phyloP scores from a whole-genome alignment of 345 rosid genomes.

The Garcia nutans region DNA sequence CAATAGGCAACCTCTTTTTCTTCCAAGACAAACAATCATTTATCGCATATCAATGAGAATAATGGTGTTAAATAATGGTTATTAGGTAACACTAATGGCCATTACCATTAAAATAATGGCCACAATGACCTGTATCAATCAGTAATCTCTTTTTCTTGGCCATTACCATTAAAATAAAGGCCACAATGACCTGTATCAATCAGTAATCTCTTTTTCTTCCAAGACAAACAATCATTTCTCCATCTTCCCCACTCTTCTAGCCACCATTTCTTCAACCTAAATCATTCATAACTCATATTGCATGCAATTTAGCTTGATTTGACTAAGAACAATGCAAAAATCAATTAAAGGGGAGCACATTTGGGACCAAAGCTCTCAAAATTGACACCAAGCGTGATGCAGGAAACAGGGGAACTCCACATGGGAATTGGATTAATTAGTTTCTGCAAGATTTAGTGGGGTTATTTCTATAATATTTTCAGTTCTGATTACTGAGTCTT shows the following conservation, averaged over 20 bases:
- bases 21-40: not conserved
- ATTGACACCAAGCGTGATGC: no score
- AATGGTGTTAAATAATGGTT: not conserved
- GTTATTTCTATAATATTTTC: no score
- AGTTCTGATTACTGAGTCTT: no score
- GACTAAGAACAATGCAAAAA: not conserved
- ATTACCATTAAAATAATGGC: not conserved
- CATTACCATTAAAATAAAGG: not conserved
- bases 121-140: not conserved
- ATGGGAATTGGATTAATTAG: no score
- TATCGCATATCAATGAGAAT: not conserved
- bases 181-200: not conserved
- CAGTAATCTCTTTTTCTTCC: not conserved
- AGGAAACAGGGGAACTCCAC: no score
- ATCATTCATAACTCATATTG: no score
- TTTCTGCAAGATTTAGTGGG: no score
- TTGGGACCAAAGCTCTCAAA: not conserved
- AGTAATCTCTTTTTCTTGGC: no score
- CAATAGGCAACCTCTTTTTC: not conserved
- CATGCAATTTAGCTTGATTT: not conserved
- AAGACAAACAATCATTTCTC: not conserved
- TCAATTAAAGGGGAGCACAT: not conserved
- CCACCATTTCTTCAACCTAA: not conserved
- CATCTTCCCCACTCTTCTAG: not conserved
- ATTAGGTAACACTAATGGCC: no score